Evolutionary conservation across 169 alveolate species (phyloP).

Genomic region (Plasmodium sp.): DNA sequence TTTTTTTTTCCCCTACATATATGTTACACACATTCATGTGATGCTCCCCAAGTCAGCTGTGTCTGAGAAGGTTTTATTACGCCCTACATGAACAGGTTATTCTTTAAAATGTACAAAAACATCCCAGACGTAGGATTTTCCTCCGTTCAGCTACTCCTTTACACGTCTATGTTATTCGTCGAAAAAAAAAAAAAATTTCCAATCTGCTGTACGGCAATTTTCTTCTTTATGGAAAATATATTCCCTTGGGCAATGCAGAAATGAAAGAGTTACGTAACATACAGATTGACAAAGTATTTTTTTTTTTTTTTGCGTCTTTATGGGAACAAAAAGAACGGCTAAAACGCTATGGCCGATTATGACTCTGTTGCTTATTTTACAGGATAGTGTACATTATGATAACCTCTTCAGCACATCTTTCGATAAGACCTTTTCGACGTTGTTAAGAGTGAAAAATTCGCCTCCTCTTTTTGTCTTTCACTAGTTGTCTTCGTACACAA

Average conservation of each 20-base stretch:
- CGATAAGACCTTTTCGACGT: not conserved
- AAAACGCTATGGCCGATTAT: not conserved
- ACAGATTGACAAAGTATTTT: not conserved
- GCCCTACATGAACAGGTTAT: not conserved
- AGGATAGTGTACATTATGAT: not conserved
- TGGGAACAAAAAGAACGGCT: not conserved
- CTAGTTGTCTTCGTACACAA: not conserved
- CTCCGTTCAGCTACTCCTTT: not conserved
- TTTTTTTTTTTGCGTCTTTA: not conserved
- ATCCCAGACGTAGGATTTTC: not conserved
- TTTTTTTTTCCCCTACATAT: not conserved
- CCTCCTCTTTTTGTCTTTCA: not conserved
- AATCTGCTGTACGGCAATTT: not conserved
- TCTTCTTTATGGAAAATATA: not conserved
- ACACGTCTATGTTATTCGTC: not conserved
- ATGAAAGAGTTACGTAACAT: not conserved
- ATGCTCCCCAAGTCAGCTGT: not conserved
- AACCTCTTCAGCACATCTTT: not conserved
- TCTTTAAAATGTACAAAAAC: not conserved
- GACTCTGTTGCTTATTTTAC: not conserved
- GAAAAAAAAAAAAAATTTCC: not conserved
- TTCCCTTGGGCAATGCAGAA: not conserved
- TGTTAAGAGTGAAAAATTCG: not conserved
- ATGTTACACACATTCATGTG: conserved; percentile 38
- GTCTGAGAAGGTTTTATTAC: not conserved